Percentiles rank a stretch among this genome's conserved stretches.
phyloP scores from a whole-genome alignment of 345 rosid species.

The Corchorus olitorius region DNA sequence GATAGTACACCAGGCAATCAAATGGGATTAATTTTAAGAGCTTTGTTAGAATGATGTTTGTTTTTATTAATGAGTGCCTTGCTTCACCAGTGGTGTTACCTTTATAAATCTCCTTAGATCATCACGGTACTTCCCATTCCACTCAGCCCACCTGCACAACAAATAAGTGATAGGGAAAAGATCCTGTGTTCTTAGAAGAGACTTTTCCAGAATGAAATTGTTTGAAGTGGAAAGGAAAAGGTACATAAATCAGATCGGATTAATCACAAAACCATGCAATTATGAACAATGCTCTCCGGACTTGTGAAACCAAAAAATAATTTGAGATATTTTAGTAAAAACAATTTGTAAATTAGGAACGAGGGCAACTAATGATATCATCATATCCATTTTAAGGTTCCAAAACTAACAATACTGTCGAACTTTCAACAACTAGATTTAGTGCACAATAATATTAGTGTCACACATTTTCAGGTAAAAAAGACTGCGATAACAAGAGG shows the following conservation, averaged over 20 bases:
- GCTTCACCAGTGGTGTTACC: constrained; percentile 40
- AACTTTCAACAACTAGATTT: constrained; percentile 12
- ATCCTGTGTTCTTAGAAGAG: not conserved
- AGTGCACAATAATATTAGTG: not conserved
- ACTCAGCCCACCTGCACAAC: constrained; percentile 88
- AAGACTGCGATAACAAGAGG: not conserved
- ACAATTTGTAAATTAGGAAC: not conserved
- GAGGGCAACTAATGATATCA: not conserved
- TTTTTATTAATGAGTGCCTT: not conserved
- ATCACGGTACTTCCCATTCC: constrained; percentile 97
- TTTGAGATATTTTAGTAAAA: not conserved
- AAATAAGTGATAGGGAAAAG: constrained; percentile 16
- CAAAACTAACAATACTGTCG: not conserved
- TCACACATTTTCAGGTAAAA: not conserved
- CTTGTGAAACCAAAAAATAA: constrained; percentile 4
- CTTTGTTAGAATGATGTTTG: not conserved
- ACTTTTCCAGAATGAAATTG: not conserved
- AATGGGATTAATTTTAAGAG: not conserved
- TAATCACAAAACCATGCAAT: constrained; percentile 11
- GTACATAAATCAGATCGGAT: not conserved
- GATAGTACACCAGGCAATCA: not conserved
- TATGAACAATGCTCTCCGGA: not conserved
- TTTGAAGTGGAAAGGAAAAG: constrained; percentile 11
- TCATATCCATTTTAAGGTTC: not conserved
- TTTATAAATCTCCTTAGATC: constrained; percentile 81